Evolutionary conservation across 805 yeast species (phyloP).

Genomic region (Pachysolen tannophilus): DNA sequence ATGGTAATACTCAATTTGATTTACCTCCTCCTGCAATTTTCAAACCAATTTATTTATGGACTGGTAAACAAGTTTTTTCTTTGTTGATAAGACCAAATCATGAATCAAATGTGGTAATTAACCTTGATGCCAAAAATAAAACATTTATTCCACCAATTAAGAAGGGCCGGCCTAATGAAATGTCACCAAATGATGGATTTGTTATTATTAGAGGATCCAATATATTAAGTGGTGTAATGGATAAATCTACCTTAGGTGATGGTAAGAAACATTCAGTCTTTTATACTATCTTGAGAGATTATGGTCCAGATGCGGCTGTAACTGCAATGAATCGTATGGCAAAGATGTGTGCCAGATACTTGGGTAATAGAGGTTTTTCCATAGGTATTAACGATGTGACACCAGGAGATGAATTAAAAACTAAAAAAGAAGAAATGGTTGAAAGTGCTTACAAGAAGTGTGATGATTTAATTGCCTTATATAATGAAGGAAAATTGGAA

Average conservation of each 20-base stretch:
- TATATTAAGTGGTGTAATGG: slow-evolving; percentile 92
- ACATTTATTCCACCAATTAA: slow-evolving; percentile 71
- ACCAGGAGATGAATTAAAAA: slow-evolving; percentile 72
- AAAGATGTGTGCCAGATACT: slow-evolving; percentile 90
- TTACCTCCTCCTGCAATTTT: slow-evolving; percentile 91
- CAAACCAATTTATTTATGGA: slow-evolving; percentile 90
- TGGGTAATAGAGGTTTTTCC: slow-evolving; percentile 94
- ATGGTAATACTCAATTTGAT: slow-evolving; percentile 81
- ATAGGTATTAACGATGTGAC: slow-evolving; percentile 98
- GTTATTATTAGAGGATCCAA: slow-evolving; percentile 86
- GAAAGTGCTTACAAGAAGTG: slow-evolving; percentile 86
- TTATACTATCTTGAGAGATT: slow-evolving; percentile 90
- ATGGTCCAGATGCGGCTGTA: slow-evolving; percentile 96
- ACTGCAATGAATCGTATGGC: slow-evolving; percentile 98
- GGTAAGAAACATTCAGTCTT: slow-evolving; percentile 97
- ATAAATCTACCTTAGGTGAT: slow-evolving; percentile 91
- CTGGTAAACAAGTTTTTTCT: slow-evolving; percentile 94
- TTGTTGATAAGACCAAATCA: slow-evolving; percentile 78
- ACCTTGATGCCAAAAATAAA: slow-evolving; percentile 90
- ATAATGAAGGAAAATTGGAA: slow-evolving; percentile 80
- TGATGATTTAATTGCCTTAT: slow-evolving; percentile 78
- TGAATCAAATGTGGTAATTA: slow-evolving; percentile 71
- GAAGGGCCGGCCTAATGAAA: slow-evolving; percentile 69
- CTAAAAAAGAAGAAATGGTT: slow-evolving; percentile 79
- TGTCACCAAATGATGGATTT: slow-evolving; percentile 97